phyloP scores from a whole-genome alignment of 148 eudicot genomes.

The Arctostaphylos glauca region DNA sequence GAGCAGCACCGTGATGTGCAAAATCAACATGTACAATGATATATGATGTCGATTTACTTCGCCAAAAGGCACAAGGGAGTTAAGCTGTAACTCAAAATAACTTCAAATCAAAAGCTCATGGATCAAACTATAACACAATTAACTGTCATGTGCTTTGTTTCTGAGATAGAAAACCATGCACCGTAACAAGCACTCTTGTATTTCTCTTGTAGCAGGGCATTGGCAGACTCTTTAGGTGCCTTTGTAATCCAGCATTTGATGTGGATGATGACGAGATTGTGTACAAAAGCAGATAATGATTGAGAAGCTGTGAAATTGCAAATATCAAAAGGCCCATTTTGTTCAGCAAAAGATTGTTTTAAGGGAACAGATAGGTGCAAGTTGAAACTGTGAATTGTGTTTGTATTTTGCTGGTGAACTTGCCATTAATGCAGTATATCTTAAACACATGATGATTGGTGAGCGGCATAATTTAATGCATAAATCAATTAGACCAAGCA shows the following conservation, averaged over 20 bases:
- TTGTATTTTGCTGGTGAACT: slow-evolving; percentile 4
- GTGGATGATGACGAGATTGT: slow-evolving; percentile 94
- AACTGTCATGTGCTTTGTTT: background rate
- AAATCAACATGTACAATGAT: too few relatives aligned
- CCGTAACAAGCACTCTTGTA: background rate
- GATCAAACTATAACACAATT: background rate
- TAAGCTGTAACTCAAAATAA: background rate
- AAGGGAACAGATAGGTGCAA: background rate
- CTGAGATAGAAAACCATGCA: background rate
- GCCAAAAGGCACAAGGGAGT: background rate
- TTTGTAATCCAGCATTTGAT: slow-evolving; percentile 83
- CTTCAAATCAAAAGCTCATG: background rate
- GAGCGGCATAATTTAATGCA: background rate
- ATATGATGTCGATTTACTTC: too few relatives aligned
- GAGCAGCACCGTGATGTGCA: background rate
- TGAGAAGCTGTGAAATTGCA: background rate
- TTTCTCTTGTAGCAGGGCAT: slow-evolving; percentile 55
- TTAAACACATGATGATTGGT: background rate
- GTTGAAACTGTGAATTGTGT: background rate
- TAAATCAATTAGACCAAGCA: background rate
- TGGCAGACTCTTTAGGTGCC: slow-evolving; percentile 82
- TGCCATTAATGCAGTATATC: background rate
- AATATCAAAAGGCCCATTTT: background rate
- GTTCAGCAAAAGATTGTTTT: background rate
- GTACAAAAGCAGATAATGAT: slow-evolving; percentile 62